Conservation (phyloP, 257 asterid species). For the Scutellaria galericulata region DNA sequence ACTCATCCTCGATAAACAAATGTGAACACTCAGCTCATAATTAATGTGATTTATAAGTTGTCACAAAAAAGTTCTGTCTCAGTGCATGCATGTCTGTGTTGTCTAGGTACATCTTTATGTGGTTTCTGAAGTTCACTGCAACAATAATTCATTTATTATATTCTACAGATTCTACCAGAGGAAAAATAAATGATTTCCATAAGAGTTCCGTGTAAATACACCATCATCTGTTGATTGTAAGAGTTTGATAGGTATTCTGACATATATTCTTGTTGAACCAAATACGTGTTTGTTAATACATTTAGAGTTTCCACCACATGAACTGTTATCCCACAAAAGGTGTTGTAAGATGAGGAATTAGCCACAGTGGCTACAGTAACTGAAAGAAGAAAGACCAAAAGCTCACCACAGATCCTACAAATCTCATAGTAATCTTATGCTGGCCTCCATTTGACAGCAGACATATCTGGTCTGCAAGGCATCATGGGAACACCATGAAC, state of each 20-base stretch:
- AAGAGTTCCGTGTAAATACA: neutral
- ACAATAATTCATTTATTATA: slow-evolving; percentile 8
- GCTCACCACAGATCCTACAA: slow-evolving; percentile 42
- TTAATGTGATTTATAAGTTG: slow-evolving; percentile 7
- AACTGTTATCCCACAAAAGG: slow-evolving; percentile 23
- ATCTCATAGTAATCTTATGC: slow-evolving; percentile 30
- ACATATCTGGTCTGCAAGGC: slow-evolving; percentile 47
- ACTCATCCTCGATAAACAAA: neutral
- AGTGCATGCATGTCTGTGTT: no score
- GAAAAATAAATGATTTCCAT: slow-evolving; percentile 1
- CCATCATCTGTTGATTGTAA: slow-evolving; percentile 4
- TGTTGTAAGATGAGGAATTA: slow-evolving; percentile 21
- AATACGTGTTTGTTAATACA: no score
- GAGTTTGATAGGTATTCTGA: neutral
- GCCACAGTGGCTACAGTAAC: neutral
- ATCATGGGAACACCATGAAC: slow-evolving; percentile 51
- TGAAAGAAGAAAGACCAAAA: slow-evolving; percentile 29
- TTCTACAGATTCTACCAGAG: slow-evolving; percentile 10
- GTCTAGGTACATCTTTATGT: no score
- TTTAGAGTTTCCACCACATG: neutral
- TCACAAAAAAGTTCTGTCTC: neutral
- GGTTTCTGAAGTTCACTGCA: neutral
- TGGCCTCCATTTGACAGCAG: slow-evolving; percentile 59
- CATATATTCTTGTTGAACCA: no score
- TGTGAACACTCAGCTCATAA: neutral